These are phyloP conservation scores for Martiniozyma abietophila DNA, from an alignment of 805 yeast genomes.

Conservation along the genomic window DNA sequence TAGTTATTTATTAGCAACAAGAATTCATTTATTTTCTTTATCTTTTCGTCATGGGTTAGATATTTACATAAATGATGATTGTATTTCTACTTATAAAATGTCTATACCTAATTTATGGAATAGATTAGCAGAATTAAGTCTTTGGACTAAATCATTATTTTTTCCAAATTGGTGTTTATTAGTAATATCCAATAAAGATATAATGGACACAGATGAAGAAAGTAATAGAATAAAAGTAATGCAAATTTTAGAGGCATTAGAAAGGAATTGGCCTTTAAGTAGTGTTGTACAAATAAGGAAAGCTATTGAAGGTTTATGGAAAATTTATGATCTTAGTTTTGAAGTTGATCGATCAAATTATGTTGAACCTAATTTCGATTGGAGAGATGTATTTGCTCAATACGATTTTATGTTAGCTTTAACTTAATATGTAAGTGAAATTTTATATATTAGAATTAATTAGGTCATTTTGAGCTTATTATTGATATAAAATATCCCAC, in stretches of 20 bases:
- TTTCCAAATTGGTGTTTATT: slow-evolving; percentile 28
- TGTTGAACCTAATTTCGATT: slow-evolving; percentile 16
- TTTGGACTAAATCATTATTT: slow-evolving; percentile 11
- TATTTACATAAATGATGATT: slow-evolving; percentile 8
- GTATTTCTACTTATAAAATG: no score
- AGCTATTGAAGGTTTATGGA: slow-evolving; percentile 25
- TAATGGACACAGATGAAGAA: slow-evolving; percentile 12
- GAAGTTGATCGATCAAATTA: slow-evolving; percentile 6
- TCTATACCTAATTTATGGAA: slow-evolving; percentile 10
- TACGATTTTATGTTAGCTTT: slow-evolving; percentile 20
- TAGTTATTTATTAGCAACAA: slow-evolving; percentile 15
- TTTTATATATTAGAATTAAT: no score
- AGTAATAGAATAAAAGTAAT: slow-evolving; percentile 14
- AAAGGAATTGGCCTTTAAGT: slow-evolving; percentile 22
- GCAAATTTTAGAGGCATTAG: slow-evolving; percentile 15
- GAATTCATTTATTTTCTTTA: slow-evolving; percentile 15
- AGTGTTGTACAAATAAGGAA: slow-evolving; percentile 16
- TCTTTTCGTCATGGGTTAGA: slow-evolving; percentile 9
- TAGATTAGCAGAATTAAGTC: slow-evolving; percentile 11
- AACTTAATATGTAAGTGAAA: slow-evolving; percentile 11
- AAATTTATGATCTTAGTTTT: slow-evolving; percentile 17
- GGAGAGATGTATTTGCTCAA: slow-evolving; percentile 22
- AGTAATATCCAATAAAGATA: slow-evolving; percentile 17
- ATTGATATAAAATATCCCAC: no score
- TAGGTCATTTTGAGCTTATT: no score